Evolutionary conservation across 805 yeast species (phyloP).

Genomic region (Zygosaccharomyces kombuchaensis): DNA sequence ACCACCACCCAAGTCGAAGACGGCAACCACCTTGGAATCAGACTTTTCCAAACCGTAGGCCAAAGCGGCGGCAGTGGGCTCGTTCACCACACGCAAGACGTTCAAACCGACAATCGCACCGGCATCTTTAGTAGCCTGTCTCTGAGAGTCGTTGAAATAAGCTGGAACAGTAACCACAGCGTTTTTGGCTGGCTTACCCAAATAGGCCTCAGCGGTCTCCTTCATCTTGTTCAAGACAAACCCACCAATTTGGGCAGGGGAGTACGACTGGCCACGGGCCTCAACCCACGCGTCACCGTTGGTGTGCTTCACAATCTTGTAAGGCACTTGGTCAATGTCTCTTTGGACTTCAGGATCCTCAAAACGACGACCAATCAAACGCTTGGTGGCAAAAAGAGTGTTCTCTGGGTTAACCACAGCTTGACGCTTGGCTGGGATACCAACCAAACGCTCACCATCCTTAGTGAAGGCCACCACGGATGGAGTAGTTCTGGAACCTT

Average conservation of each 20-base stretch:
- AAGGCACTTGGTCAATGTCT: slow-evolving; percentile 83
- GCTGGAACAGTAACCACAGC: slow-evolving; percentile 93
- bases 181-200: slow-evolving; percentile 80
- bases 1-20: slow-evolving; percentile 98
- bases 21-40: slow-evolving; percentile 82
- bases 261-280: slow-evolving; percentile 81
- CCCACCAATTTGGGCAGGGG: slow-evolving; percentile 96
- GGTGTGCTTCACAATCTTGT: slow-evolving; percentile 81
- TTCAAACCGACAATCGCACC: slow-evolving; percentile 95
- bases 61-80: slow-evolving; percentile 88
- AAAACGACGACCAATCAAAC: slow-evolving; percentile 90
- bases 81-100: slow-evolving; percentile 73
- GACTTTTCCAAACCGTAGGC: slow-evolving; percentile 90
- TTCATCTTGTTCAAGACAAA: slow-evolving; percentile 93
- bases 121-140: slow-evolving; percentile 90
- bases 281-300: slow-evolving; percentile 97
- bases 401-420: slow-evolving; percentile 92
- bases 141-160: slow-evolving; percentile 75
- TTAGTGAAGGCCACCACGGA: slow-evolving; percentile 92
- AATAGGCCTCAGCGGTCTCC: slow-evolving; percentile 92
- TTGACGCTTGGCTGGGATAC: slow-evolving; percentile 94
- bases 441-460: slow-evolving; percentile 87
- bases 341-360: slow-evolving; percentile 87
- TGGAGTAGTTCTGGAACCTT: slow-evolving; percentile 85
- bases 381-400: slow-evolving; percentile 91